phyloP scores from a whole-genome alignment of 1,284 basidiomycete species.

The Inonotus hispidus region DNA sequence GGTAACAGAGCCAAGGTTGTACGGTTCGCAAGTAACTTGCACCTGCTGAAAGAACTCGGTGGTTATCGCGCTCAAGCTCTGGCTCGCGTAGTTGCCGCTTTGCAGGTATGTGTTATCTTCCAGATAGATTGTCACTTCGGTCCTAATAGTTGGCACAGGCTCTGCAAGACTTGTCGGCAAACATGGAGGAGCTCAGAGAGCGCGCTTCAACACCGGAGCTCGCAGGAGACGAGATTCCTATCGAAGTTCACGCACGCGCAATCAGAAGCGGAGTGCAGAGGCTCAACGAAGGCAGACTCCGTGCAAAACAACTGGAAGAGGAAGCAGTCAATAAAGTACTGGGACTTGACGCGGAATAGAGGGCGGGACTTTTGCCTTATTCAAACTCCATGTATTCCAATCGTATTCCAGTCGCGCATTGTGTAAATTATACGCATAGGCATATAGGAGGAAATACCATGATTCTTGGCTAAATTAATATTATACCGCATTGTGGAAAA shows the following conservation, averaged over 20 bases:
- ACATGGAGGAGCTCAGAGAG: conserved; percentile 69
- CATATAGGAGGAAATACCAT: background rate
- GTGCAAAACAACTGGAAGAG: conserved; percentile 32
- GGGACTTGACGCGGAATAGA: conserved; percentile 14
- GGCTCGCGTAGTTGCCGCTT: conserved; percentile 54
- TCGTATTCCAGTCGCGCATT: background rate
- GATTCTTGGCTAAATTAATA: background rate
- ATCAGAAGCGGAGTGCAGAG: conserved; percentile 59
- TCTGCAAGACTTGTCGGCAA: conserved; percentile 55
- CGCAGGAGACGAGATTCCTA: conserved; percentile 48
- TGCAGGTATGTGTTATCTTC: conserved; percentile 31
- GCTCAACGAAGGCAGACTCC: conserved; percentile 49
- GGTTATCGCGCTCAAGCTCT: conserved; percentile 53
- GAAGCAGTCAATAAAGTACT: conserved; percentile 29
- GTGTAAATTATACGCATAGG: background rate
- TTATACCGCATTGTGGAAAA: background rate
- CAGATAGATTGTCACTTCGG: background rate
- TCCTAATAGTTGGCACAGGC: conserved; percentile 23
- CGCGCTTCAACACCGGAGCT: conserved; percentile 60
- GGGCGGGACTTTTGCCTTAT: background rate
- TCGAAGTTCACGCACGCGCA: conserved; percentile 67
- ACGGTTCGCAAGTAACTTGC: conserved; percentile 44
- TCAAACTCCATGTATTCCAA: background rate
- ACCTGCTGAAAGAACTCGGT: conserved; percentile 47
- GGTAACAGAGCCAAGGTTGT: conserved; percentile 46